These are phyloP conservation scores for Alternaria sp. DNA, from an alignment of 2,329 filamentous ascomycete species.

Conservation along the genomic window DNA sequence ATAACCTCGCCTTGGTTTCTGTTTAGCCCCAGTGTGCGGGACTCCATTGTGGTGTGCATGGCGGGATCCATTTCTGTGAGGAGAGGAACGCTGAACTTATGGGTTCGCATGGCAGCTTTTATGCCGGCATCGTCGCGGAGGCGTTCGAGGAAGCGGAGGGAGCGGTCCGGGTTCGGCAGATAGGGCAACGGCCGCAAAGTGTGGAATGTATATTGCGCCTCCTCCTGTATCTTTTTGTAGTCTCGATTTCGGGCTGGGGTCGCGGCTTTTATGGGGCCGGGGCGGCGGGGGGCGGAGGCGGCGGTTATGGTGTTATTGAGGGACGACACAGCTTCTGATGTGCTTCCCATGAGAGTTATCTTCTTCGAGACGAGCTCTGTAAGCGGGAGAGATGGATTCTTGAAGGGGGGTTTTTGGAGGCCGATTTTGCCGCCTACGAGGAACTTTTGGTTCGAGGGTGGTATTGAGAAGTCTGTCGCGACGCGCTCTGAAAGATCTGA, in stretches of 20 bases:
- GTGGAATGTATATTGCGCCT: conserved; percentile 80
- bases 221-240: conserved; percentile 62
- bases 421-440: conserved; percentile 70
- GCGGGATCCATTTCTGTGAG: conserved; percentile 96
- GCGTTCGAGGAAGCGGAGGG: conserved; percentile 74
- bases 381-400: conserved; percentile 63
- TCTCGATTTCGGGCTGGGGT: conserved; percentile 53
- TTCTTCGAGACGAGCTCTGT: conserved; percentile 63
- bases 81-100: conserved; percentile 83
- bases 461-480: conserved; percentile 65
- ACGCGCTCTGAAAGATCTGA: conserved; percentile 68
- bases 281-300: conserved; percentile 51
- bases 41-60: conserved; percentile 82
- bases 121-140: conserved; percentile 87
- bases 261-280: conserved; percentile 52
- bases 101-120: conserved; percentile 79
- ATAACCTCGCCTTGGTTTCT: conserved; percentile 88
- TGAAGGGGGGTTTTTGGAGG: conserved; percentile 70
- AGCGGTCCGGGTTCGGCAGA: conserved; percentile 77
- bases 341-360: conserved; percentile 71
- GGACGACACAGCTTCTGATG: conserved; percentile 66
- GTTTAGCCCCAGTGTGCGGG: conserved; percentile 84
- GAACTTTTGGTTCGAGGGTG: conserved; percentile 71
- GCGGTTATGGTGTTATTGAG: conserved; percentile 55
- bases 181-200: conserved; percentile 77